Percentiles rank a stretch among this genome's conserved stretches.
phyloP scores from a whole-genome alignment of 768 basidiomycete genomes.

The Naganishia onofrii region DNA sequence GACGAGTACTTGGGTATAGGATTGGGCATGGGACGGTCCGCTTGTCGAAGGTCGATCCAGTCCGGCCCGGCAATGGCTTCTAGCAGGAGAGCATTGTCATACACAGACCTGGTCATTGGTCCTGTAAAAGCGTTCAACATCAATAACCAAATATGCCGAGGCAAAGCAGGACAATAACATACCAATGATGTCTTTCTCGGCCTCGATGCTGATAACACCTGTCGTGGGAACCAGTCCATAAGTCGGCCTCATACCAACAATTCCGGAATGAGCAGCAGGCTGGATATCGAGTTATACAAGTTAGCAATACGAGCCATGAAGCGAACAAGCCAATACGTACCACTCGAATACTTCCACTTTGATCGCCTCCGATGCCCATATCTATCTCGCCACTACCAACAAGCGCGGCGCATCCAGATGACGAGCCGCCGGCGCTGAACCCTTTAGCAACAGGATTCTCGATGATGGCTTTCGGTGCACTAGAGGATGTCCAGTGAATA shows the following conservation, averaged over 20 bases:
- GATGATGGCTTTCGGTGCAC: conserved; percentile 54
- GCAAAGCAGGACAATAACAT: neutral
- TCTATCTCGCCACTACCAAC: conserved; percentile 54
- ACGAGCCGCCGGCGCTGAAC: conserved; percentile 56
- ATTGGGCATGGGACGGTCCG: conserved; percentile 51
- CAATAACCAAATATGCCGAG: neutral
- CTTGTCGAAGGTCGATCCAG: conserved; percentile 56
- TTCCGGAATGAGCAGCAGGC: conserved; percentile 56
- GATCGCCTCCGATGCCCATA: conserved; percentile 58
- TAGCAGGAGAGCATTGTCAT: conserved; percentile 55
- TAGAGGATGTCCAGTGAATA: conserved; percentile 53
- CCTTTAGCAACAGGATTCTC: conserved; percentile 56
- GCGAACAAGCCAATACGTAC: conserved; percentile 29
- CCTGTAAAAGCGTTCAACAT: neutral
- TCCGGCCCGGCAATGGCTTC: conserved; percentile 57
- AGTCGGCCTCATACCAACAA: conserved; percentile 56
- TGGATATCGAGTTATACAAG: conserved; percentile 9
- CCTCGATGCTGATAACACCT: conserved; percentile 55
- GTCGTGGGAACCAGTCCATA: conserved; percentile 59
- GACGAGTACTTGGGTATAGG: conserved; percentile 51
- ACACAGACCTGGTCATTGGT: conserved; percentile 50
- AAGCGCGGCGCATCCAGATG: conserved; percentile 56
- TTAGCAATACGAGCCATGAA: too few species aligned
- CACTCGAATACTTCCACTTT: conserved; percentile 56
- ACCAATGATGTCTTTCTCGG: conserved; percentile 56